Conservation (phyloP, 2,329 filamentous ascomycete species). For the Curvularia spicifera region DNA sequence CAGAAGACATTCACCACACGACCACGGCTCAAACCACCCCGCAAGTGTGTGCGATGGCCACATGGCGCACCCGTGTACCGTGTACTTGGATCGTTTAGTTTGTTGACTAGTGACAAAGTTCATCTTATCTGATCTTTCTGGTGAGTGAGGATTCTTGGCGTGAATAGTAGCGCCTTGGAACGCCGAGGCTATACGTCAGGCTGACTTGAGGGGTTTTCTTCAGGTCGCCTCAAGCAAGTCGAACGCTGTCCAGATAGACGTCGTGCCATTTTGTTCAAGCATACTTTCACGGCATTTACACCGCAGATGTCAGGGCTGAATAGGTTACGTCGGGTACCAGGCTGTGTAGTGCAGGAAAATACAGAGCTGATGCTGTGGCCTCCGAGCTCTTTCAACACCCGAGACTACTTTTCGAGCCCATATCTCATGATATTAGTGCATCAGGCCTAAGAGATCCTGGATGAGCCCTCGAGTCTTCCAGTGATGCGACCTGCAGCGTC, state of each 20-base stretch:
- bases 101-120: neutral
- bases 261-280: neutral
- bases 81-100: neutral
- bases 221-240: neutral
- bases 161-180: constrained; percentile 7
- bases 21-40: neutral
- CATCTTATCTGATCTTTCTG: constrained; percentile 21
- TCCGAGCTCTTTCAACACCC: neutral
- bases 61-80: constrained; percentile 7
- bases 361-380: constrained; percentile 4
- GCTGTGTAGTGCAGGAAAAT: neutral
- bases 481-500: neutral
- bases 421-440: neutral
- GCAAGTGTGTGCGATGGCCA: constrained; percentile 8
- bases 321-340: neutral
- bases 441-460: neutral
- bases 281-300: neutral
- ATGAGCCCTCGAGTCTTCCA: neutral
- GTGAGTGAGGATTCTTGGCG: constrained; percentile 5
- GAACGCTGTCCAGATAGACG: neutral
- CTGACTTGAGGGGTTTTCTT: constrained; percentile 2
- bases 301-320: constrained; percentile 7
- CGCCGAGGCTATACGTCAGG: constrained; percentile 16
- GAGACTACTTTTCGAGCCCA: neutral
- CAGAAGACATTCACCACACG: constrained; percentile 5